Percentiles rank a stretch among this genome's conserved stretches.
Evolutionary conservation across 2,329 filamentous ascomycete species (phyloP).

Genomic region (Nemania abortiva): DNA sequence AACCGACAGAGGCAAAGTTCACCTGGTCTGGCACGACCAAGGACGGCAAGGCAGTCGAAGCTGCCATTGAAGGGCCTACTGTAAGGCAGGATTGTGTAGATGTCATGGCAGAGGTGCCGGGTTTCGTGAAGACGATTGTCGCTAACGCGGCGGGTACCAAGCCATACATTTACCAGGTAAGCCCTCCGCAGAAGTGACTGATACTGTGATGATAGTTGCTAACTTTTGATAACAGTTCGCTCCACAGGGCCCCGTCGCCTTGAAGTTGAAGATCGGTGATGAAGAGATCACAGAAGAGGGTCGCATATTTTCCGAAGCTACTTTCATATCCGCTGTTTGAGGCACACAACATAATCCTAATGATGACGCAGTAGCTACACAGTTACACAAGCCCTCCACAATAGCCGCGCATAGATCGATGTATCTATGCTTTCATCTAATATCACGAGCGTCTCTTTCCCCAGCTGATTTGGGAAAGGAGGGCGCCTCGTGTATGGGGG

Average conservation of each 20-base stretch:
- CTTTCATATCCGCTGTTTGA: slow-evolving; percentile 81
- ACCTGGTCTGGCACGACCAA: slow-evolving; percentile 82
- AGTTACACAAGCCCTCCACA: slow-evolving; percentile 21
- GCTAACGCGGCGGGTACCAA: slow-evolving; percentile 89
- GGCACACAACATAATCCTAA: slow-evolving; percentile 29
- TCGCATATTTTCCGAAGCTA: slow-evolving; percentile 85
- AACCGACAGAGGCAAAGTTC: slow-evolving; percentile 80
- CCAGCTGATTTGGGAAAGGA: slow-evolving; percentile 26
- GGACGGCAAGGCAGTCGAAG: slow-evolving; percentile 79
- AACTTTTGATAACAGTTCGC: slow-evolving; percentile 70
- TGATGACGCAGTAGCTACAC: slow-evolving; percentile 14
- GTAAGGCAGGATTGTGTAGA: slow-evolving; percentile 84
- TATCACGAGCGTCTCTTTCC: slow-evolving; percentile 7
- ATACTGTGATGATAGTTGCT: too few species aligned
- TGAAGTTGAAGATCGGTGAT: slow-evolving; percentile 89
- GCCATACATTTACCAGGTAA: slow-evolving; percentile 96
- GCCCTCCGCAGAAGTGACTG: not conserved
- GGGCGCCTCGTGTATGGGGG: slow-evolving; percentile 6
- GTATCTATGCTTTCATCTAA: slow-evolving; percentile 12
- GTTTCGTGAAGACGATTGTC: slow-evolving; percentile 94
- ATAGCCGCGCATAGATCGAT: slow-evolving; percentile 22
- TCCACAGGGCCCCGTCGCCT: slow-evolving; percentile 70
- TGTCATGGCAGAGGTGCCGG: slow-evolving; percentile 95
- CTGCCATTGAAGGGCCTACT: slow-evolving; percentile 75
- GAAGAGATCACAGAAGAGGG: slow-evolving; percentile 84